Conservation (phyloP, 495 filamentous ascomycete species). For the Tuber umbilicatum region DNA sequence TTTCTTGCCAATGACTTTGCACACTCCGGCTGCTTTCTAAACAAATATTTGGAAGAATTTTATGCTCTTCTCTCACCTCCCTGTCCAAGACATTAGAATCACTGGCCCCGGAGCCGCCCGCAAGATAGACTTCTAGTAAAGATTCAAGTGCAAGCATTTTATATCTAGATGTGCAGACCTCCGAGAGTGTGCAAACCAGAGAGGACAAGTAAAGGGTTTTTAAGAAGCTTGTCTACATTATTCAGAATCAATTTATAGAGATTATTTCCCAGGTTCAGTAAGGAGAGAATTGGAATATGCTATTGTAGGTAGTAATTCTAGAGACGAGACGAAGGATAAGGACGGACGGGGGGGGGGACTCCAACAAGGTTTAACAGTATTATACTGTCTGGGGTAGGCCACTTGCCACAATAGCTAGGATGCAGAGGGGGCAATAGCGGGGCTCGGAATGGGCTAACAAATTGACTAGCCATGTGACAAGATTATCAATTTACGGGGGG, state of each 20-base stretch:
- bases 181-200: conserved; percentile 49
- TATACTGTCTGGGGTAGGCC: conserved; percentile 68
- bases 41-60: too few relatives aligned
- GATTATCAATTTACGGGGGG: conserved; percentile 48
- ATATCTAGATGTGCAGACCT: conserved; percentile 44
- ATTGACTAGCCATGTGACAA: conserved; percentile 34
- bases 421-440: conserved; percentile 7
- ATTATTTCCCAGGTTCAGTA: conserved; percentile 49
- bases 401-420: conserved; percentile 46
- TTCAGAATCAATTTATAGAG: conserved; percentile 48
- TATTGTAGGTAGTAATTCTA: not conserved
- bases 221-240: conserved; percentile 68
- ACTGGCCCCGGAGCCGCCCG: conserved; percentile 8
- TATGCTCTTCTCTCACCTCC: too few relatives aligned
- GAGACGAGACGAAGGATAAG: too few relatives aligned
- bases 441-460: conserved; percentile 26
- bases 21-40: too few relatives aligned
- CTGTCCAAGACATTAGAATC: too few relatives aligned
- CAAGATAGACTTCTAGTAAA: conserved; percentile 51
- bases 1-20: too few relatives aligned
- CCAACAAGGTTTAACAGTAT: conserved; percentile 56
- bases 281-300: conserved; percentile 30
- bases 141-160: conserved; percentile 47
- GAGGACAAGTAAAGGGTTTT: conserved; percentile 55
- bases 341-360: conserved; percentile 48